Base-by-base conservation (phyloP, 2,329 filamentous ascomycete species). In the Lecanosticta acicola region DNA sequence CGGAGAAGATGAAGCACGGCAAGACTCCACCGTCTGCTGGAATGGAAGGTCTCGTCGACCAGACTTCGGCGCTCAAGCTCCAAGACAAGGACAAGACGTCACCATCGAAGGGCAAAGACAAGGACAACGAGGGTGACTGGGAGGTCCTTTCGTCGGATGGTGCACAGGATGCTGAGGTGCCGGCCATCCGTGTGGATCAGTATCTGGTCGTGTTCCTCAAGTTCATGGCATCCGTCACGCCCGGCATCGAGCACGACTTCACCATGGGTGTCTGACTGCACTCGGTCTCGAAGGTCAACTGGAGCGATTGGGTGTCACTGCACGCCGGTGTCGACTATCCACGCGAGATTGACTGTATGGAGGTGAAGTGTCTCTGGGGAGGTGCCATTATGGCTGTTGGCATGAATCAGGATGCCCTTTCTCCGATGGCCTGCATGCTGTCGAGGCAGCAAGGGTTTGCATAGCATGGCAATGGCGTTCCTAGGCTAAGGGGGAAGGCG, bases 221-320 rank as follows among this genome's bases (percentile, higher is more conserved):
- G 78, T 86, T 85, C 63, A 75, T 75, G 71, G 72, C 72, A 57
- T 69, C 73, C 59, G 93, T 98, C 36, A 97, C 91, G 13, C 93
- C 93, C 4, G 90, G 90, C 39, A 97, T 98, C 67, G 91, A 97
- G 70, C 88, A 96, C 67, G 91, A 97, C 66, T 96, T 94, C 67
- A 97, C 91, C 1, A 96, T 96, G 89, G 87, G 88, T 4, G 83
- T 95, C 32, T 95, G 74, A 75, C 55, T 49, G 54, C 53, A 45
- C 51, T 51, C 57, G 49, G 46, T 18, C 14, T 32, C 29, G 10
- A 46, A 45, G 17, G 8, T 44, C 20, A 46, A 41, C 11, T 39
- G 43, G 33, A 45, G 14, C 9, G 56, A 59, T 33, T 62, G 55
- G 55, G 35, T 53, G n/a, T 50, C 43, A 17, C 48, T 61, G n/a